Base-by-base conservation (phyloP, 768 basidiomycete species). In the Boletellus ananiceps region DNA sequence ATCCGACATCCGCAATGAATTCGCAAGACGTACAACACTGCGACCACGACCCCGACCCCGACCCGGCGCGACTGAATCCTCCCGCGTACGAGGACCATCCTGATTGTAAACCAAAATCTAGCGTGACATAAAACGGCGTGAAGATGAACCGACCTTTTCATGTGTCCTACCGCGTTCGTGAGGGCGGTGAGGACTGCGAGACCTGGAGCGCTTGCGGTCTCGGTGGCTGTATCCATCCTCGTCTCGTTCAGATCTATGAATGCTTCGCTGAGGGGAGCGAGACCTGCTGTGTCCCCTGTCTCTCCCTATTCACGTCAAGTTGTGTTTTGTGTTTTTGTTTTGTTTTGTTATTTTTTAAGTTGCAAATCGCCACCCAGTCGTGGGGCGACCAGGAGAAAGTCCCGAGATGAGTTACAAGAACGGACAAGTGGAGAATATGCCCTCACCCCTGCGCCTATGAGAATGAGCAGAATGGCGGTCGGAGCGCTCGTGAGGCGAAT, bases 11-110 rank as follows among this genome's bases (percentile, higher is more conserved):
- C 15, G 31, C 13, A 3, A 1, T 4, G 19, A 7, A 29, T n/a
- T 16, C 33, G 18, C 3, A 16, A 42, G 50, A 62, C 65, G 65
- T 68, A 66, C 66, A 34, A 66, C 53, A 47, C 66, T 66, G 9
- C 59, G 64, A 12, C 61, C 60, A 48, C 59, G 53, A 13, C 29
- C 41, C 41, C 59, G 53, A 13, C 29, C 41, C 41, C 44, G 51
- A 11, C 49, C 52, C n/a, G 41, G 41, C 5, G 13, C 49, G 8
- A 42, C 42, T 5, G 41, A 44, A 15, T 46, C 52, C 21, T 32
- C 46, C 12, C 43, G 50, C 4, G 40, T 19, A 37, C 49, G 48
- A 38, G 15, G 35, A n/a, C 35, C 31, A 38, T 40, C 49, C 32
- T 52, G 54, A 5, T 55, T 54, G 60, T 65, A 18, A 3, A 14